Evolutionary conservation across 306 rosid genomes (phyloP).

Genomic region (Cucurbita maxima): DNA sequence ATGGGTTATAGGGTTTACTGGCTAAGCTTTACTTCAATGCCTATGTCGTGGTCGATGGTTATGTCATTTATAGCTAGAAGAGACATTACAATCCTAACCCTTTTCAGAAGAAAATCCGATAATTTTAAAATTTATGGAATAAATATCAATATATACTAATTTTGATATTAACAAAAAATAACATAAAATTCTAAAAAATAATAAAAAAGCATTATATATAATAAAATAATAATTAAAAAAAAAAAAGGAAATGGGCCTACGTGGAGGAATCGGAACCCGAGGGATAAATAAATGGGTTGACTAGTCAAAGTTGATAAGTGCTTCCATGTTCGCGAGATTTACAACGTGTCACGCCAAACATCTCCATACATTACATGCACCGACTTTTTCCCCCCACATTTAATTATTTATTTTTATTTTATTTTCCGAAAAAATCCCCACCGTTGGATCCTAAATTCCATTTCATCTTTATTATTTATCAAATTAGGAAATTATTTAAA

Average conservation of each 20-base stretch:
- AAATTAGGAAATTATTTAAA: too few relatives aligned
- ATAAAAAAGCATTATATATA: neutral
- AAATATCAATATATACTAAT: too few relatives aligned
- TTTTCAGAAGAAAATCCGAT: too few relatives aligned
- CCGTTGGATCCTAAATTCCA: neutral
- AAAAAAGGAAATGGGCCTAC: neutral
- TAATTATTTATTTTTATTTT: neutral
- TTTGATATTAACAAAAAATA: too few relatives aligned
- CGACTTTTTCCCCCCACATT: neutral
- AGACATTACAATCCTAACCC: too few relatives aligned
- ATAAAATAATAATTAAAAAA: neutral
- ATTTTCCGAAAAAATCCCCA: neutral
- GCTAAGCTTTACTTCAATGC: too few relatives aligned
- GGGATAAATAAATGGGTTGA: neutral
- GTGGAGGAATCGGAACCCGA: neutral
- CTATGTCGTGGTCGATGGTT: too few relatives aligned
- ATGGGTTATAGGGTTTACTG: too few relatives aligned
- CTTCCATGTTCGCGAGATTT: slow-evolving; percentile 5
- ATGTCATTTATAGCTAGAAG: too few relatives aligned
- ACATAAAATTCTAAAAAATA: neutral
- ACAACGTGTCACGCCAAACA: neutral
- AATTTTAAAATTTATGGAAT: too few relatives aligned
- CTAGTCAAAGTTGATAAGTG: neutral
- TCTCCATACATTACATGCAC: neutral
- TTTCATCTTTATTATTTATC: too few relatives aligned